Evolutionary conservation across 208 protist genomes (phyloP).

Genomic region (Trypanosoma scelopori): DNA sequence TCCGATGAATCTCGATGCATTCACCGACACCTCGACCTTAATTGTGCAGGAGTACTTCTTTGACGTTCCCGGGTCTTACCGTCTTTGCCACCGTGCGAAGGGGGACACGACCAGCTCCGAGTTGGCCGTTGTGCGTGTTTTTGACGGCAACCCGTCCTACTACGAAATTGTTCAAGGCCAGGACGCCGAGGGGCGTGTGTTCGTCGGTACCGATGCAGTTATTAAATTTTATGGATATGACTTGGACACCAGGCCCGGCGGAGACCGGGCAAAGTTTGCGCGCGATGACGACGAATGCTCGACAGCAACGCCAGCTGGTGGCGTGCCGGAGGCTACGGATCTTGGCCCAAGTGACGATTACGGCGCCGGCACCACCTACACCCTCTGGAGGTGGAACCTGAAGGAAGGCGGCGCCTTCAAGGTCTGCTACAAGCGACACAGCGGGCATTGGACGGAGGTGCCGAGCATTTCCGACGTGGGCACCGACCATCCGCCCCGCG

Average conservation of each 20-base stretch:
- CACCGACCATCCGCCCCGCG: not conserved
- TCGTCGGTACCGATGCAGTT: constrained; percentile 32
- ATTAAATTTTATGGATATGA: constrained; percentile 80
- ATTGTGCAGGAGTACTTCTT: constrained; percentile 36
- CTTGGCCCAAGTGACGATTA: constrained; percentile 64
- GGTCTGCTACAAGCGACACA: constrained; percentile 69
- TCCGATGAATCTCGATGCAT: not conserved
- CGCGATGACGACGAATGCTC: constrained; percentile 52
- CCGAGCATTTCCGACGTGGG: constrained; percentile 53
- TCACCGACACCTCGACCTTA: constrained; percentile 20
- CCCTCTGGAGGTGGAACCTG: constrained; percentile 53
- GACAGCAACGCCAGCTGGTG: constrained; percentile 47
- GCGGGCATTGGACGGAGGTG: constrained; percentile 59
- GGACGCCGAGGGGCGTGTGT: constrained; percentile 38
- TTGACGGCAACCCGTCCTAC: constrained; percentile 62
- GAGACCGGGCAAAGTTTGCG: constrained; percentile 76
- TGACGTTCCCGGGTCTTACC: constrained; percentile 39
- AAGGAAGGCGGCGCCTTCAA: constrained; percentile 55
- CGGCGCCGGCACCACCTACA: constrained; percentile 65
- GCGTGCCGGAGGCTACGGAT: constrained; percentile 50
- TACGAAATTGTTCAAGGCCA: constrained; percentile 53
- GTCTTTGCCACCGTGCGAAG: constrained; percentile 48
- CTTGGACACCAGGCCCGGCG: constrained; percentile 62
- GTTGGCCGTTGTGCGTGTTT: constrained; percentile 60
- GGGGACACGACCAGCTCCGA: constrained; percentile 13